phyloP scores from a whole-genome alignment of 2,329 filamentous ascomycete species.

The Alternaria incomplexa region DNA sequence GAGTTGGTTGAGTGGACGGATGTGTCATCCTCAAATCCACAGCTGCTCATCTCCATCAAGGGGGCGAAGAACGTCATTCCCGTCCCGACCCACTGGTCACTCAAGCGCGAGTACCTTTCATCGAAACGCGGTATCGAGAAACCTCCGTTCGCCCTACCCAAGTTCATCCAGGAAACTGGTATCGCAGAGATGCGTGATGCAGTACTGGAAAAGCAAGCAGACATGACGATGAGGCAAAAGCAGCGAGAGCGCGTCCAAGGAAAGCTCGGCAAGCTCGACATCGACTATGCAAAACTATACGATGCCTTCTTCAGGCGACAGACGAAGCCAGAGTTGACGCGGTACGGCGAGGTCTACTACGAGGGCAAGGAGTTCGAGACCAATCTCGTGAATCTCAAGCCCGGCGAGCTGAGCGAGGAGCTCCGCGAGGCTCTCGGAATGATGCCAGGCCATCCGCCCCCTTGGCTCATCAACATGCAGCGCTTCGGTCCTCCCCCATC shows the following conservation, averaged over 20 bases:
- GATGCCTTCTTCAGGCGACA: slow-evolving; percentile 98
- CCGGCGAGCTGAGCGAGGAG: slow-evolving; percentile 87
- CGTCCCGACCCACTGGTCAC: slow-evolving; percentile 90
- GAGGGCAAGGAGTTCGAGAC: slow-evolving; percentile 99
- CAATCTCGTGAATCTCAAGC: slow-evolving; percentile 86
- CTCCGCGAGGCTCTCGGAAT: slow-evolving; percentile 93
- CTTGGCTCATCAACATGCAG: slow-evolving; percentile 97
- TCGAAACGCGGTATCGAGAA: slow-evolving; percentile 98
- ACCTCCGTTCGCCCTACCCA: slow-evolving; percentile 86
- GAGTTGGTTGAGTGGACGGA: slow-evolving; percentile 99
- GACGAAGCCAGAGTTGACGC: slow-evolving; percentile 90
- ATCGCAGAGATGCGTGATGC: slow-evolving; percentile 98
- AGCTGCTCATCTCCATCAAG: slow-evolving; percentile 91
- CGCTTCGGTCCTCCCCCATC: slow-evolving; percentile 91
- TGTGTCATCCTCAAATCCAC: slow-evolving; percentile 86
- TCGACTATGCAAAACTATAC: slow-evolving; percentile 97
- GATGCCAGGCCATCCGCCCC: slow-evolving; percentile 87
- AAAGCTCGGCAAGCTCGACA: slow-evolving; percentile 96
- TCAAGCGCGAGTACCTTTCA: slow-evolving; percentile 96
- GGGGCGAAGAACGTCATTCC: slow-evolving; percentile 94
- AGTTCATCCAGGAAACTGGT: slow-evolving; percentile 96
- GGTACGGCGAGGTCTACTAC: slow-evolving; percentile 99
- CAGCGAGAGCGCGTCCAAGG: slow-evolving; percentile 92
- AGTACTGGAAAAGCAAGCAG: slow-evolving; percentile 91
- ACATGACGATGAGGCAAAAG: slow-evolving; percentile 91